Conservation (phyloP, 805 yeast genomes). For the Tetrapisispora namnaoensis region DNA sequence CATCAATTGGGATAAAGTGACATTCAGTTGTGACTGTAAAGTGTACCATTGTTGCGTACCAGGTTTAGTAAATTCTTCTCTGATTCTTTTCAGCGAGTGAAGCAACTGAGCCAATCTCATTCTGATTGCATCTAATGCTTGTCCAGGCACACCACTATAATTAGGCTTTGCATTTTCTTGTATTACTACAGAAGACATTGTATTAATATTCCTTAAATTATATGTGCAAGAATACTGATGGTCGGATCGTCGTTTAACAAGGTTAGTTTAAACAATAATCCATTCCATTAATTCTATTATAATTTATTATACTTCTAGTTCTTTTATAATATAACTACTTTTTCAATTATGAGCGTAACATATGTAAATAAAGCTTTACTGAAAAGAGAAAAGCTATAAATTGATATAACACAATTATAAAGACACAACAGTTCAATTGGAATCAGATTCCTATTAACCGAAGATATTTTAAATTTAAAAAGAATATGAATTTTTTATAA, state of each 20-base stretch:
- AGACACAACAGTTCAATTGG: no score
- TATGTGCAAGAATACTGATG: no score
- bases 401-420: no score
- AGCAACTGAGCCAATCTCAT: slow-evolving; percentile 51
- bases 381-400: no score
- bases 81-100: slow-evolving; percentile 49
- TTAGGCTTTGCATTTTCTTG: slow-evolving; percentile 21
- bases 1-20: slow-evolving; percentile 69
- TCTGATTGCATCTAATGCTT: slow-evolving; percentile 52
- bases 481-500: slow-evolving; percentile 2
- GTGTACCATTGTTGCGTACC: slow-evolving; percentile 43
- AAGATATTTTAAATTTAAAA: background rate
- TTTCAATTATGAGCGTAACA: no score
- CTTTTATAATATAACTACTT: no score
- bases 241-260: no score
- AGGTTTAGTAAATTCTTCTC: slow-evolving; percentile 41
- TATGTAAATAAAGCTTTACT: no score
- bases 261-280: no score
- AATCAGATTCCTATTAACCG: no score
- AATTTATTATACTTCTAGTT: no score
- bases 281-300: no score
- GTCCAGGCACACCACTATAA: slow-evolving; percentile 44
- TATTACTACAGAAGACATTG: slow-evolving; percentile 4
- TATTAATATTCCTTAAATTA: background rate
- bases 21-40: slow-evolving; percentile 75